Evolutionary conservation across 441 rosid species (phyloP), one percentile per base, ranked within the genome.

Genomic region (Daphne laureola): DNA sequence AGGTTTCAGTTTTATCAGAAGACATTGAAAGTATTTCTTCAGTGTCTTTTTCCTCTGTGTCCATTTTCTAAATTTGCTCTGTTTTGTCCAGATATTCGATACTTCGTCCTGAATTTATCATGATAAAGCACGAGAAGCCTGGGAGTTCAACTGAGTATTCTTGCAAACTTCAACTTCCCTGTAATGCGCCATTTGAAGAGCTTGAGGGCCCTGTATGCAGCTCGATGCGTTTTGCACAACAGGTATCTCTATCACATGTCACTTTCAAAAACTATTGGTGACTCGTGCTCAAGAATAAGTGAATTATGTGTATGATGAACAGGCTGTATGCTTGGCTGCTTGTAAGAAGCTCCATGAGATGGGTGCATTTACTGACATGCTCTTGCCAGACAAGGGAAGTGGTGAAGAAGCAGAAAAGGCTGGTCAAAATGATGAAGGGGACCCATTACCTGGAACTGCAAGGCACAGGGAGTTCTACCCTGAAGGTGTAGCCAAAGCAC

Each of bases 311-410:
- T 63, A 42, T n/a, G n/a, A 58, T 58, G 36, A 66, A 72, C 57
- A 94, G 98, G 98, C 96, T 72, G 99, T 90, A 72, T 94, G 99
- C 74, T 72, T 94, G 78, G 95, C 90, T 68, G 99, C 95, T 70
- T 94, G 98, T 88, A 94, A 90, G 81, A 94, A 87, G 79, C 86
- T 90, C 68, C 99, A 94, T 68, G 99, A 94, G 79, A 86, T 94
- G 99, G 98, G 94, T 63, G 96, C 98, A 48, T 94, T 94, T 78
- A 94, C 97, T 45, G 96, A 94, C 78, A 90, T 86, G 96, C 86
- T 94, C 57, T 84, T 94, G 72, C 99, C 99, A 4, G 99, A 94
- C 76, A 94, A 82, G 73, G 99, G 98, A 68, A 94, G 98, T 67
- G 94, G 83, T 64, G 95, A 86, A 73, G 92, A 85, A 47, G 77